Evolutionary conservation across 169 alveolate species (phyloP), one percentile per base, ranked within the genome.

Genomic region (Haemoproteus tartakovskyi): DNA sequence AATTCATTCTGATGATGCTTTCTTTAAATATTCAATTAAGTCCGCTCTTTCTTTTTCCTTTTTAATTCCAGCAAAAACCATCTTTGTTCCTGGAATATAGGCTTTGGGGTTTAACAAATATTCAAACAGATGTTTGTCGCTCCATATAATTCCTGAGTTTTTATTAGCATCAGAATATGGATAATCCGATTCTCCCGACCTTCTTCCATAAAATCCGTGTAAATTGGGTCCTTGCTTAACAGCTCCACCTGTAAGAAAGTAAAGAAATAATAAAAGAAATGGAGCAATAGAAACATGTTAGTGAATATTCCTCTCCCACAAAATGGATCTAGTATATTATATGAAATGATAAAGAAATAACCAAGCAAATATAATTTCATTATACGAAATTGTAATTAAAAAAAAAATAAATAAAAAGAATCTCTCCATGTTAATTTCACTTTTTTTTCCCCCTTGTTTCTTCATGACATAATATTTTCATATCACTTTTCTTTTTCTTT

Each of bases 51-150:
- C 98, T 83, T 92, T 91, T 83, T 93, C 98, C 86, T 94, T 95
- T 87, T 94, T 94, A 50, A 96, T 87, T 12, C 99, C 99, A 12
- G 99, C 98, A 62, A 96, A 96, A 46, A 96, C 96, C 99, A 96
- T 96, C 88, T 95, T 93, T 56, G 97, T 96, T 16, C 99, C 99
- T 14, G 98, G 97, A 22, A 95, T 92, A 85, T 93, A 93, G 81
- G 89, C 87, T 89, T 91, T 92, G 36, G 98, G 98, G 85, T 95
- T 93, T 50, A 90, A 85, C 67, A 95, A 80, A 82, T 91, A 95
- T 83, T 87, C 94, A 87, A 87, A 92, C 78, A 95, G 80, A 88
- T 93, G 97, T 82, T 93, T 92, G 60, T 92, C 96, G 19, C 88
- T 79, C 98, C 98, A 95, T 22, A 90, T 80, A 51, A 93, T 93